Base-by-base conservation (phyloP, 2,329 filamentous ascomycete genomes). In the Fusarium nisikadoi region DNA sequence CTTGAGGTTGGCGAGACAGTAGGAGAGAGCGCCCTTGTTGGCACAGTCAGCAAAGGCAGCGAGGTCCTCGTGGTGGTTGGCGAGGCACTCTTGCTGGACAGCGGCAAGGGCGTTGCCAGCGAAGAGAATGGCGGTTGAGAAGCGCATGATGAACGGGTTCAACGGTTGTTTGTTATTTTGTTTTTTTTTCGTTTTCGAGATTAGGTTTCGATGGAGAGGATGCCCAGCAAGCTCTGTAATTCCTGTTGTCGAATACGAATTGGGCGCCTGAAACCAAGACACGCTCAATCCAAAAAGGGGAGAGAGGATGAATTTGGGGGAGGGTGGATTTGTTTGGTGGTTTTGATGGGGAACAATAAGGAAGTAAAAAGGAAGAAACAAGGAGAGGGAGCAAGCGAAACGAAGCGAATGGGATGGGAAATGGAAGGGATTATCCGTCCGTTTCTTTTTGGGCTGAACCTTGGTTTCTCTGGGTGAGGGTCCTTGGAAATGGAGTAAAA, bases 41-140 rank as follows among this genome's bases (percentile, higher is more conserved):
- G 84, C 86, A 77, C 86, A 88, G 58, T 80, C 79, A 19, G 85
- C 80, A 42, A 79, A 77, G 20, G 63, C 69, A 50, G 84, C 83
- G 53, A 88, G 80, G 54, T 83, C 79, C 29, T 70, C 60, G 68
- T 82, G 80, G 70, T 83, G 78, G 57, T 77, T 68, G 54, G 78
- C 76, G 59, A 88, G 75, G 75, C 86, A 87, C 74, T 82, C 79
- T 70, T 77, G 58, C 59, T 71, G 75, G 43, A 79, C 72, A 70
- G 79, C 60, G 70, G 79, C 77, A 65, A 79, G 74, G 60, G 74
- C 80, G 62, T 77, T 82, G 74, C 77, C 79, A 66, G 79, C 78
- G 68, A 81, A 72, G 65, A 83, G 69, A 50, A 84, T 73, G 54
- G 78, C 74, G 41, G 79, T 65, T 65, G 81, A 70, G 74, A 81